These are phyloP conservation scores for Phytophthora brassicae DNA, from an alignment of 352 stramenopile genomes.

Conservation along the genomic window DNA sequence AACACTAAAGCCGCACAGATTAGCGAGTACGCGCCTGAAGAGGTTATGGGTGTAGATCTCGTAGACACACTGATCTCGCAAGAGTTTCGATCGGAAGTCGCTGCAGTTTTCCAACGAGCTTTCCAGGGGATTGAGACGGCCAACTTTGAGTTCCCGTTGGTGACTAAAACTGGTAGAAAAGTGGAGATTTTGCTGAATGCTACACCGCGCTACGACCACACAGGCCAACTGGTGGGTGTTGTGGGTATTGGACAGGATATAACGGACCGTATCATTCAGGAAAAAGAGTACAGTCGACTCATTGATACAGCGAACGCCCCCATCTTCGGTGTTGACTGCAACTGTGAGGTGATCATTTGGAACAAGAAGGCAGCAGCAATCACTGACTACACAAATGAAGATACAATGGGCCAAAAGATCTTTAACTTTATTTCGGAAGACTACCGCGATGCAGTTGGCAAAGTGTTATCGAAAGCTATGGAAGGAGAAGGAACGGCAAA, in stretches of 20 bases:
- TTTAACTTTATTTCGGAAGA: constrained; percentile 69
- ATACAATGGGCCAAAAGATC: constrained; percentile 71
- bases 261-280: constrained; percentile 59
- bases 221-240: constrained; percentile 50
- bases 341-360: constrained; percentile 80
- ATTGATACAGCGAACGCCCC: constrained; percentile 72
- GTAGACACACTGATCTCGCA: constrained; percentile 75
- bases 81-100: constrained; percentile 47
- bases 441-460: constrained; percentile 57
- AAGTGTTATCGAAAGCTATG: constrained; percentile 57
- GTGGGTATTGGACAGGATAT: constrained; percentile 65
- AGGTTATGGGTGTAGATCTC: constrained; percentile 83
- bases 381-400: constrained; percentile 83
- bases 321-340: constrained; percentile 65
- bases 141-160: constrained; percentile 59
- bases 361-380: constrained; percentile 86
- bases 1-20: constrained; percentile 80
- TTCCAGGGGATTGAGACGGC: constrained; percentile 53
- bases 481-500: constrained; percentile 55
- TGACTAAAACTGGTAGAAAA: constrained; percentile 59
- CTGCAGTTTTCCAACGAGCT: constrained; percentile 51
- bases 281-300: constrained; percentile 65
- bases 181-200: constrained; percentile 58
- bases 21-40: constrained; percentile 77
- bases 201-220: constrained; percentile 51